phyloP scores from a whole-genome alignment of 148 eudicot species.

The Rhododendron simsii region DNA sequence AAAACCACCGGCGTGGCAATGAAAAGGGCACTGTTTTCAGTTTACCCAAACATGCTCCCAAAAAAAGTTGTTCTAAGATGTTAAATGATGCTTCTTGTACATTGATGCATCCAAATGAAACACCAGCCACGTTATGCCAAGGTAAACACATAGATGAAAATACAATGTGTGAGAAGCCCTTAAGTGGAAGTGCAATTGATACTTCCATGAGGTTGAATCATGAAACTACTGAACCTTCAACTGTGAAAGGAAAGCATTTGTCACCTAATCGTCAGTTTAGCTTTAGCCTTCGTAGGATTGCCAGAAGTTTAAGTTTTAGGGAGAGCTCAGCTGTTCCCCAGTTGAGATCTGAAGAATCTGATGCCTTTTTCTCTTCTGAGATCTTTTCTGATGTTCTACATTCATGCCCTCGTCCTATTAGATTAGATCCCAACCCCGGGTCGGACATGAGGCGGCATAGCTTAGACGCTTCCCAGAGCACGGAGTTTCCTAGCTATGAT shows the following conservation, averaged over 20 bases:
- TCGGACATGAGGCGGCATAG: constrained; percentile 32
- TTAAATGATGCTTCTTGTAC: neutral
- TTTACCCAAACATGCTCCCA: constrained; percentile 48
- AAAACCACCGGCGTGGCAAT: constrained; percentile 22
- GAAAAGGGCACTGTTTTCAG: constrained; percentile 41
- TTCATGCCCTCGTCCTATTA: constrained; percentile 38
- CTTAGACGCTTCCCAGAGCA: constrained; percentile 25
- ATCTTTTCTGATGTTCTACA: constrained; percentile 45
- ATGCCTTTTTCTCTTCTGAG: constrained; percentile 13
- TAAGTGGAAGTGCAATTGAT: constrained; percentile 9
- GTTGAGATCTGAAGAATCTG: constrained; percentile 21
- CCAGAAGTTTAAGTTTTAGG: constrained; percentile 67
- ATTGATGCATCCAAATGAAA: constrained; percentile 14
- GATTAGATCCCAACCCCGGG: constrained; percentile 27
- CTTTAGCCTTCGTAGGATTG: constrained; percentile 50
- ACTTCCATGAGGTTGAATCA: constrained; percentile 19
- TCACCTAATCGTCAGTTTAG: constrained; percentile 47
- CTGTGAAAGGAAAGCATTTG: constrained; percentile 27
- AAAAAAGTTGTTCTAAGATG: constrained; percentile 24
- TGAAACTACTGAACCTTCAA: constrained; percentile 13
- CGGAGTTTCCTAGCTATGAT: constrained; percentile 17
- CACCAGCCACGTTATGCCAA: constrained; percentile 8
- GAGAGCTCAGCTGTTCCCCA: constrained; percentile 44
- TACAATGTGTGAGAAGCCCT: constrained; percentile 1
- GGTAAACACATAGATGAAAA: constrained; percentile 1